Percentiles rank a stretch among this genome's conserved stretches.
phyloP scores from a whole-genome alignment of 2,329 filamentous ascomycete genomes.

The Colletotrichum noveboracense region DNA sequence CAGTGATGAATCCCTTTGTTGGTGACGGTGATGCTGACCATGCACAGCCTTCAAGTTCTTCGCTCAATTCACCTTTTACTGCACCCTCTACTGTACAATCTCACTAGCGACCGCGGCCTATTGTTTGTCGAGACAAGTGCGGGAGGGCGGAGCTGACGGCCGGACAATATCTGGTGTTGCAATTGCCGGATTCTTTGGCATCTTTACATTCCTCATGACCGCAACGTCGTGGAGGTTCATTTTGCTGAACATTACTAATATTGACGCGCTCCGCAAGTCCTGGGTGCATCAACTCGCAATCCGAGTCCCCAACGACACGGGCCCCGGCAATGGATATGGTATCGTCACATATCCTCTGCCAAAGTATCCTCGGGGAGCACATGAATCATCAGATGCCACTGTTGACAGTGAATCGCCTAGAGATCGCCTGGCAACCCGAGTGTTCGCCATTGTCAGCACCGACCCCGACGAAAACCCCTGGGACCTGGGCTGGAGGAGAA shows the following conservation, averaged over 20 bases:
- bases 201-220: constrained; percentile 85
- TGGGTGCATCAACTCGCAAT: constrained; percentile 78
- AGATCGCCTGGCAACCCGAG: constrained; percentile 60
- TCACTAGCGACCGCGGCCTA: constrained; percentile 68
- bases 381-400: background rate
- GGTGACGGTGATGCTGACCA: background rate
- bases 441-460: constrained; percentile 81
- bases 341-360: constrained; percentile 66
- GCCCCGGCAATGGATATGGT: constrained; percentile 44
- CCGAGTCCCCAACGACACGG: constrained; percentile 61
- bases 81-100: constrained; percentile 69
- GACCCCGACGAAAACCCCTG: constrained; percentile 83
- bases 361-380: constrained; percentile 23
- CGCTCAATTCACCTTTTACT: constrained; percentile 82
- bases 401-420: constrained; percentile 8
- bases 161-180: constrained; percentile 72
- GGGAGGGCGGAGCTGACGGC: constrained; percentile 53
- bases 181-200: constrained; percentile 72
- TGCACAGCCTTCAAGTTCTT: constrained; percentile 85
- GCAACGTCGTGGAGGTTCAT: constrained; percentile 73
- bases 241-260: constrained; percentile 78
- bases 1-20: constrained; percentile 30
- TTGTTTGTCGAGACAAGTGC: constrained; percentile 61
- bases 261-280: constrained; percentile 74
- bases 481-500: constrained; percentile 73